Conservation (phyloP, 495 filamentous ascomycete species). For the Chaetomidium leptoderma region DNA sequence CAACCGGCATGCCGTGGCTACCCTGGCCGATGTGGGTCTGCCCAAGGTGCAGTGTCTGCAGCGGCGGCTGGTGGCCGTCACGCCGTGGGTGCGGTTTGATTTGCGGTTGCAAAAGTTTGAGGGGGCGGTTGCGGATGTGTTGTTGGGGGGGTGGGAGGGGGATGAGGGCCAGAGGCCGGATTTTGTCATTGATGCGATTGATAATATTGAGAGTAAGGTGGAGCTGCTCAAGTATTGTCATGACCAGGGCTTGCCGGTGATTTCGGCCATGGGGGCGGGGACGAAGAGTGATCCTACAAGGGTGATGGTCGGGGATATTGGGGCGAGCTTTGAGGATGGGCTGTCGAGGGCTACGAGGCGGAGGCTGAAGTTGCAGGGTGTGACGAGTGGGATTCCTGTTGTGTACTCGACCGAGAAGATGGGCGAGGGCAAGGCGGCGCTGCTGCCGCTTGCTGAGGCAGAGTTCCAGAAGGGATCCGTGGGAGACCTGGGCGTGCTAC, state of each 20-base stretch:
- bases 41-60: constrained; percentile 84
- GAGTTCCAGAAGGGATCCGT: constrained; percentile 86
- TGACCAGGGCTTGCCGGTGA: constrained; percentile 66
- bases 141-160: constrained; percentile 60
- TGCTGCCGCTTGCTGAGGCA: constrained; percentile 81
- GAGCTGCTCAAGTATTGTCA: constrained; percentile 85
- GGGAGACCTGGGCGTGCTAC: constrained; percentile 78
- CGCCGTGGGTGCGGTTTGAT: constrained; percentile 90
- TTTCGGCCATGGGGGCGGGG: constrained; percentile 94
- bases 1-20: constrained; percentile 92
- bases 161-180: constrained; percentile 64
- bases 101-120: constrained; percentile 80
- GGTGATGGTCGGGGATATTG: constrained; percentile 91
- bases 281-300: constrained; percentile 95
- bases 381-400: constrained; percentile 80
- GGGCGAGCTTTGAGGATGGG: constrained; percentile 80
- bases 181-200: constrained; percentile 94
- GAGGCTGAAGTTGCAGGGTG: constrained; percentile 69
- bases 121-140: constrained; percentile 40
- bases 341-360: constrained; percentile 80
- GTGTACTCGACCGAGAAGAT: constrained; percentile 93
- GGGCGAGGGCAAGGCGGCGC: constrained; percentile 82
- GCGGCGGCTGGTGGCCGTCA: constrained; percentile 72
- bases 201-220: constrained; percentile 97
- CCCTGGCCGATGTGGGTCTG: constrained; percentile 89